phyloP scores from a whole-genome alignment of 768 basidiomycete genomes.

The Krasilnikovozyma curviuscula region DNA sequence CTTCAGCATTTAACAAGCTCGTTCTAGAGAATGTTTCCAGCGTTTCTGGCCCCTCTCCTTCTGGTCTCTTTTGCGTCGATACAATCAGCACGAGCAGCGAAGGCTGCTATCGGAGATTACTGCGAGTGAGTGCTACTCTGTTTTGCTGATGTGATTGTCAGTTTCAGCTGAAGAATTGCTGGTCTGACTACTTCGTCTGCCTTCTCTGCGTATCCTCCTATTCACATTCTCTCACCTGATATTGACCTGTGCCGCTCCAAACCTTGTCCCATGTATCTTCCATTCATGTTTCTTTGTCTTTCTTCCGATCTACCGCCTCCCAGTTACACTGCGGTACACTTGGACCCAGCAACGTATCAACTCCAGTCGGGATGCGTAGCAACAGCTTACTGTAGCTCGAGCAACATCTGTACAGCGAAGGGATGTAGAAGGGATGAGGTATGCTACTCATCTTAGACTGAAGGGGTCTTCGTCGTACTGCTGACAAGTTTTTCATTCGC shows the following conservation, averaged over 20 bases:
- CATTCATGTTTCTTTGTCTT: not conserved
- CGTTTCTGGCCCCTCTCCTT: too few species aligned
- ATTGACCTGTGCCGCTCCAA: too few species aligned
- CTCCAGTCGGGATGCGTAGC: conserved; percentile 5
- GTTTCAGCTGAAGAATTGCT: too few species aligned
- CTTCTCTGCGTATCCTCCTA: not conserved
- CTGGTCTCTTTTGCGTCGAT: too few species aligned
- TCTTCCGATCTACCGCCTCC: not conserved
- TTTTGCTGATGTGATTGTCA: too few species aligned
- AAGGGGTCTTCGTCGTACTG: not conserved
- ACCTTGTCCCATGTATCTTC: not conserved
- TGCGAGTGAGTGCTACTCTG: conserved; percentile 1
- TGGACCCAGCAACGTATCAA: conserved; percentile 1
- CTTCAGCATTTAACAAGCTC: too few species aligned
- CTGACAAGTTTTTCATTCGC: not conserved
- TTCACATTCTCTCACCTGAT: not conserved
- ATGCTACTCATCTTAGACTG: not conserved
- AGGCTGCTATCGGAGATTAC: not conserved
- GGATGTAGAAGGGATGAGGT: conserved; percentile 11
- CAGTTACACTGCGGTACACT: conserved; percentile 5
- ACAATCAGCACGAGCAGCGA: conserved; percentile 6
- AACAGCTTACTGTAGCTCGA: conserved; percentile 7
- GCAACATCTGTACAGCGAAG: conserved; percentile 2
- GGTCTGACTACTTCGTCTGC: not conserved
- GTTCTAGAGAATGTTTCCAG: too few species aligned